Base-by-base conservation (phyloP, 2,329 filamentous ascomycete genomes). In the Colletotrichum gigasporum region DNA sequence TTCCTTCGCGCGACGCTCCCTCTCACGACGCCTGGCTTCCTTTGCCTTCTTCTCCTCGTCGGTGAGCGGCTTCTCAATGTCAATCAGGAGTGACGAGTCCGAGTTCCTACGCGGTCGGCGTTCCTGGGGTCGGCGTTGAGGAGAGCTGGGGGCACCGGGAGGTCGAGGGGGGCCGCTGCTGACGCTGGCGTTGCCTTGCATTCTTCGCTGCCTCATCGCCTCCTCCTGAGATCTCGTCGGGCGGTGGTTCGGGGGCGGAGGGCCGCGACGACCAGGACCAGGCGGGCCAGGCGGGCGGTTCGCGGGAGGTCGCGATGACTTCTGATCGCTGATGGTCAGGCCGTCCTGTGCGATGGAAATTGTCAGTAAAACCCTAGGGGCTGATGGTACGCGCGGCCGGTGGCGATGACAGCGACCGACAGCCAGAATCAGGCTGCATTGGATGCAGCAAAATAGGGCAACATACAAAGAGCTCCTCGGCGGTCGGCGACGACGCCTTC, bases 381-480 rank as follows among this genome's bases (percentile, higher is more conserved):
- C 14, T n/a, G 20, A 12, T 10, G 9, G 30, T 18, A 37, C 28
- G 44, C 34, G 26, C 20, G 56, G 20, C n/a, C 47, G 5, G 18
- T 16, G 22, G 53, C 26, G 45, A 22, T n/a, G 24, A 42, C 51
- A 26, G 57, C 34, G 39, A 37, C 26, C 18, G 45, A 7, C 4
- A 14, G 30, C 22, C 9, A 10, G 10, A 26, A 16, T 34, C 24
- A 26, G 35, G 42, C 30, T 37, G 37, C 9, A 24, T 28, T 2
- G 18, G 42, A 39, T 53, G 26, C 42, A 34, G 10, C 10, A 11
- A 28, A 12, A 63, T 34, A 41, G 10, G 55, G 42, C 51, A 63
- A 91, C 91, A 75, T 90, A 94, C 91, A 81, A 94, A 94, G 65
- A 94, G 85, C 67, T 93, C 90, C 69, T 91, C 89, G 50, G 89